These are phyloP conservation scores for Geranium rotundifolium DNA, from an alignment of 345 rosid genomes.

Conservation along the genomic window DNA sequence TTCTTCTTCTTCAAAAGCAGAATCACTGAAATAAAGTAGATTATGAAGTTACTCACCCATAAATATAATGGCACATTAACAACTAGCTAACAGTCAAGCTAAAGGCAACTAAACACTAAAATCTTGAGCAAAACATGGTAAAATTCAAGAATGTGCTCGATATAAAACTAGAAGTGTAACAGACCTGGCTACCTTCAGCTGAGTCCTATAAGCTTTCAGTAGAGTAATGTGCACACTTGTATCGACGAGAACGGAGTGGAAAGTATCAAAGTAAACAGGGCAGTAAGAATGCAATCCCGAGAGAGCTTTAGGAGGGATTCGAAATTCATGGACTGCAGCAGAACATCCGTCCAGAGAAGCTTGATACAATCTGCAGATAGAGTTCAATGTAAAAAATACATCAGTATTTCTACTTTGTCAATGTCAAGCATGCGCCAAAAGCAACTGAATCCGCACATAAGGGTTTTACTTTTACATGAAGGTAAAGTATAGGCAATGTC, in stretches of 20 bases:
- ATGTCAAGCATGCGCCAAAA: background rate
- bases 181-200: constrained; percentile 51
- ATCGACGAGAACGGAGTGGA: constrained; percentile 87
- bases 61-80: background rate
- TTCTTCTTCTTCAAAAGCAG: constrained; percentile 19
- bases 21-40: constrained; percentile 34
- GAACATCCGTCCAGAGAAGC: constrained; percentile 44
- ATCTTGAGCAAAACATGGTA: background rate
- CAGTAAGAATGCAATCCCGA: constrained; percentile 86
- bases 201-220: constrained; percentile 26
- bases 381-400: background rate
- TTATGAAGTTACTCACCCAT: background rate
- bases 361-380: constrained; percentile 36
- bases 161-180: constrained; percentile 13
- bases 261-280: constrained; percentile 79
- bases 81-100: background rate
- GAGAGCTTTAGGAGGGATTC: constrained; percentile 90
- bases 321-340: constrained; percentile 74
- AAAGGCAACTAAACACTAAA: background rate
- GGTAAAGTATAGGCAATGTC: background rate
- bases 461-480: background rate
- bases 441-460: background rate
- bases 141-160: background rate
- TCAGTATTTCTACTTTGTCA: background rate
- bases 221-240: constrained; percentile 65